Evolutionary conservation across 208 protist genomes (phyloP).

Genomic region (Leishmania turanica): DNA sequence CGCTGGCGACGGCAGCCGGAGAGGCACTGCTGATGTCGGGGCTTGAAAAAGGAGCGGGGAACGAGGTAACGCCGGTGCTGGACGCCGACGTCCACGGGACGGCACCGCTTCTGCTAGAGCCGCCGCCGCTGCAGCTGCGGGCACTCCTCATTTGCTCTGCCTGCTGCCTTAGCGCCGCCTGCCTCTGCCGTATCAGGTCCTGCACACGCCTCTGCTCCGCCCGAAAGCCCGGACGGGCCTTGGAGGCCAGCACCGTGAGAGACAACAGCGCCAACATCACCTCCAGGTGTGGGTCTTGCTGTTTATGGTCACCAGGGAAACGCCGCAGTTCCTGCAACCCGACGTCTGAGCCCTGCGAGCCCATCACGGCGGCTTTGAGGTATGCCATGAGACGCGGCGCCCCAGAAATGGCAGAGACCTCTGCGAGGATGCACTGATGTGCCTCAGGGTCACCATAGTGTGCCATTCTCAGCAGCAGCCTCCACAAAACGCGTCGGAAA

Average conservation of each 20-base stretch:
- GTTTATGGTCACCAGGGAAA: constrained; percentile 10
- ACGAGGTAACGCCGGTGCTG: neutral
- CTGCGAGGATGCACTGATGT: constrained; percentile 37
- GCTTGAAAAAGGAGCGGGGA: constrained; percentile 1
- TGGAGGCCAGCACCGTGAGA: constrained; percentile 23
- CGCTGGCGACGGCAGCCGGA: neutral
- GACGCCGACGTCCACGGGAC: neutral
- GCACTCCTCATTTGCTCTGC: constrained; percentile 9
- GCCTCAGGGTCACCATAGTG: constrained; percentile 45
- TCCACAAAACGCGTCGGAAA: neutral
- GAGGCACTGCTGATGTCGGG: constrained; percentile 4
- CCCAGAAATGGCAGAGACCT: constrained; percentile 17
- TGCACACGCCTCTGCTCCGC: constrained; percentile 20
- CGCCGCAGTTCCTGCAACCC: constrained; percentile 16
- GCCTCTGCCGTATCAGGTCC: constrained; percentile 18
- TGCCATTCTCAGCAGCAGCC: constrained; percentile 16
- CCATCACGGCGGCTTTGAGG: constrained; percentile 32
- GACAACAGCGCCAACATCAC: constrained; percentile 22
- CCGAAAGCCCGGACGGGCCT: constrained; percentile 18
- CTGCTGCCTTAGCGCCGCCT: constrained; percentile 10
- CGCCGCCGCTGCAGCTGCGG: neutral
- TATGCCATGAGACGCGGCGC: constrained; percentile 28
- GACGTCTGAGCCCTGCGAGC: constrained; percentile 27
- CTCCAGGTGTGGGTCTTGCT: constrained; percentile 15
- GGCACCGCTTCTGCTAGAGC: neutral